These are phyloP conservation scores for Amanita rimosa DNA, from an alignment of 768 basidiomycete genomes.

Conservation along the genomic window DNA sequence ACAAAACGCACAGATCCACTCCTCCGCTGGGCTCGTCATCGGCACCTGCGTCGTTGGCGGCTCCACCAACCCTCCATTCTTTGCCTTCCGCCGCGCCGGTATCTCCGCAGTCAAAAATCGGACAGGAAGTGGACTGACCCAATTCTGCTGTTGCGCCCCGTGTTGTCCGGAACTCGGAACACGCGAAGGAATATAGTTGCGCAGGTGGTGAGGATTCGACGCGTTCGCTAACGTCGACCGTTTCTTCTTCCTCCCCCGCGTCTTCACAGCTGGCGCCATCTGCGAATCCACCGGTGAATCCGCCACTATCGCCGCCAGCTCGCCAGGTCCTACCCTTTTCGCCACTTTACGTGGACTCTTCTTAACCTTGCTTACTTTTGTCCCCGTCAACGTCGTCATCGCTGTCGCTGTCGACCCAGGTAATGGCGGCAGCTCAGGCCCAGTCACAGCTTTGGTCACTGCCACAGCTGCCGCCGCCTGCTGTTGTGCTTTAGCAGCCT, in stretches of 20 bases:
- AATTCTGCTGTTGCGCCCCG: slow-evolving; percentile 21
- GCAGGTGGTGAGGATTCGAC: slow-evolving; percentile 89
- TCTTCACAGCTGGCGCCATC: neutral
- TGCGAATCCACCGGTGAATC: neutral
- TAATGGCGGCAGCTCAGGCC: neutral
- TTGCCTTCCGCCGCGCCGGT: slow-evolving; percentile 28
- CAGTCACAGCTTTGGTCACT: neutral
- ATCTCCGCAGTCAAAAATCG: slow-evolving; percentile 63
- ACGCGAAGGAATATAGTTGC: slow-evolving; percentile 87
- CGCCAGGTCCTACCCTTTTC: neutral
- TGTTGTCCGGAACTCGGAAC: slow-evolving; percentile 27
- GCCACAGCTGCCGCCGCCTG: slow-evolving; percentile 21
- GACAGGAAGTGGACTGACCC: slow-evolving; percentile 49
- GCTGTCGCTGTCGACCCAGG: neutral
- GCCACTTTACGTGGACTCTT: neutral
- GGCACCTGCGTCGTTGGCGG: slow-evolving; percentile 10
- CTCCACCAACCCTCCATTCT: slow-evolving; percentile 9
- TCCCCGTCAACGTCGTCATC: neutral
- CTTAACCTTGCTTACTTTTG: neutral
- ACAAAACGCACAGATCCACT: slow-evolving; percentile 93
- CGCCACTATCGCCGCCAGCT: neutral
- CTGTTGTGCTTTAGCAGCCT: slow-evolving; percentile 52
- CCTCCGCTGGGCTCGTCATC: slow-evolving; percentile 56
- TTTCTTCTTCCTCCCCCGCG: slow-evolving; percentile 78
- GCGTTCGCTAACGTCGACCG: slow-evolving; percentile 84